Percentiles rank a stretch among this genome's conserved stretches.
These are phyloP conservation scores for Boletus holoroseus DNA, from an alignment of 1,284 basidiomycete genomes.

Conservation along the genomic window DNA sequence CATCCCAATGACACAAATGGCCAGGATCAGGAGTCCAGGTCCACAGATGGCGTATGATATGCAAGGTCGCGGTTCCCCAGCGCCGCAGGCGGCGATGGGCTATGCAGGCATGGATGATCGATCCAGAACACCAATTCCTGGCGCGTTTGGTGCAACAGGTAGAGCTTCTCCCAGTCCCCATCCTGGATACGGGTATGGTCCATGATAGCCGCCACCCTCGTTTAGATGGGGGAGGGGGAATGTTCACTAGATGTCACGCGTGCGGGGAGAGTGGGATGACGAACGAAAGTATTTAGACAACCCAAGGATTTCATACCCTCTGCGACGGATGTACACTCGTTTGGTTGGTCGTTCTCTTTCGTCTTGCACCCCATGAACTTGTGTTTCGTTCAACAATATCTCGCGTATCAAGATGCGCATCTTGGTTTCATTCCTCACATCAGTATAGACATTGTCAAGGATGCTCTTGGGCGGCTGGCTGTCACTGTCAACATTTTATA, in stretches of 20 bases:
- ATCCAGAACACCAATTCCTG: conserved; percentile 33
- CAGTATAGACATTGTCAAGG: conserved; percentile 24
- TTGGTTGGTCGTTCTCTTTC: conserved; percentile 24
- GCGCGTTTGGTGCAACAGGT: conserved; percentile 28
- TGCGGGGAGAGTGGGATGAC: conserved; percentile 6
- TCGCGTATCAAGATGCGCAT: conserved; percentile 13
- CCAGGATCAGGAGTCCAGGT: conserved; percentile 42
- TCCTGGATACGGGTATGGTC: conserved; percentile 38
- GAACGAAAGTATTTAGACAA: conserved; percentile 14
- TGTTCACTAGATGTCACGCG: conserved; percentile 10
- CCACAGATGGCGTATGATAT: conserved; percentile 36
- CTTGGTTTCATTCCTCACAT: conserved; percentile 17
- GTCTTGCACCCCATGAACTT: conserved; percentile 5
- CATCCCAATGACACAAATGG: conserved; percentile 75
- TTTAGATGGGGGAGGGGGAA: background rate
- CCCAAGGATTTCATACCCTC: conserved; percentile 15
- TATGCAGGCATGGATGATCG: conserved; percentile 28
- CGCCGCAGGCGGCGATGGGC: conserved; percentile 36
- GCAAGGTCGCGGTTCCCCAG: conserved; percentile 34
- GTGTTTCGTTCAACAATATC: conserved; percentile 11
- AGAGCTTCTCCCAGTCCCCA: conserved; percentile 47
- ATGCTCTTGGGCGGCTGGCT: conserved; percentile 20
- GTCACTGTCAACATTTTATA: conserved; percentile 5
- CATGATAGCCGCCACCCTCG: conserved; percentile 16
- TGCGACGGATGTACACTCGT: conserved; percentile 23